Percentiles rank a stretch among this genome's conserved stretches.
phyloP scores from a whole-genome alignment of 192 early-diverging fungal genomes.

The Borealophlyctis nickersoniae region DNA sequence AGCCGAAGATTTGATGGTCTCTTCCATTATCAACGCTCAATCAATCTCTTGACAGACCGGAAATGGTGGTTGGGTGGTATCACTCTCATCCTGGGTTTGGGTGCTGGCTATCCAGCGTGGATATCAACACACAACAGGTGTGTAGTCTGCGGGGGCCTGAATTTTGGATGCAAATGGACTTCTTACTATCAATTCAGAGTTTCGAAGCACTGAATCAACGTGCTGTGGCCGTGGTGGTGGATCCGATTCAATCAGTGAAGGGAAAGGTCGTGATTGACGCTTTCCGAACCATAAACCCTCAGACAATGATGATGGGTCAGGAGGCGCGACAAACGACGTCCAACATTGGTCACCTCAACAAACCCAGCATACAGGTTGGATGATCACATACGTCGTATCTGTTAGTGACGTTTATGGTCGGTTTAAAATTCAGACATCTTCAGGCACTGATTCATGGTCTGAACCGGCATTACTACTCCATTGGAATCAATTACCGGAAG shows the following conservation, averaged over 20 bases:
- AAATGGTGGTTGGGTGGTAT: slow-evolving; percentile 99
- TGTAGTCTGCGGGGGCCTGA: neutral
- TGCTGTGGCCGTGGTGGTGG: slow-evolving; percentile 96
- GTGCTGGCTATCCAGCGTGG: slow-evolving; percentile 99
- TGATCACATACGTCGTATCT: neutral
- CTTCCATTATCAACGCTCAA: slow-evolving; percentile 6
- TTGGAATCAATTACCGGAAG: slow-evolving; percentile 99
- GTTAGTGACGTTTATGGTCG: slow-evolving; percentile 20
- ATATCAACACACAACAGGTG: slow-evolving; percentile 98
- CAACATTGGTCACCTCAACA: slow-evolving; percentile 97
- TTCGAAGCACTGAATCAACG: slow-evolving; percentile 93
- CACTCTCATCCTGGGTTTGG: slow-evolving; percentile 99
- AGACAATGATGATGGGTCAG: slow-evolving; percentile 76
- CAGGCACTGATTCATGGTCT: slow-evolving; percentile 93
- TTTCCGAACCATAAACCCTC: slow-evolving; percentile 93
- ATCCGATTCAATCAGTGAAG: slow-evolving; percentile 99
- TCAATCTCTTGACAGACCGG: slow-evolving; percentile 59
- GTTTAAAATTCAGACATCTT: slow-evolving; percentile 2
- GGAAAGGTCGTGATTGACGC: slow-evolving; percentile 99
- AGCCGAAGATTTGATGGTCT: neutral
- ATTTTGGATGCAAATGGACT: neutral
- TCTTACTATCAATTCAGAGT: slow-evolving; percentile 41
- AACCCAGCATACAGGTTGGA: slow-evolving; percentile 86
- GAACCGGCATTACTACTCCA: slow-evolving; percentile 99
- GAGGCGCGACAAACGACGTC: slow-evolving; percentile 98